These are phyloP conservation scores for Salix viminalis DNA, from an alignment of 345 rosid genomes.

Conservation along the genomic window DNA sequence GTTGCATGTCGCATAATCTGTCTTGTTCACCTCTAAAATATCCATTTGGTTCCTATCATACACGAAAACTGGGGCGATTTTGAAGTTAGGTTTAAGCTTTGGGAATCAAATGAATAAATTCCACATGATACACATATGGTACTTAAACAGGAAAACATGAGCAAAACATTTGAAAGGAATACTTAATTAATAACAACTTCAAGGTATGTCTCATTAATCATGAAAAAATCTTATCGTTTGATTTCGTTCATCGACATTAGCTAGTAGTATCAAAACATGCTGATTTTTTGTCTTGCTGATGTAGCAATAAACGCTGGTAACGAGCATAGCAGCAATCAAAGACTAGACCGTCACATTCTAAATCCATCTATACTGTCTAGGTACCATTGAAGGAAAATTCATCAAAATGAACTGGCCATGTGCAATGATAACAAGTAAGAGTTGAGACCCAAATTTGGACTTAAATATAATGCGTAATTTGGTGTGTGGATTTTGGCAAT, in stretches of 20 bases:
- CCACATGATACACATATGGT: not conserved
- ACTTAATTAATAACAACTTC: not conserved
- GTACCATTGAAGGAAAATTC: not conserved
- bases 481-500: not conserved
- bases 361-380: not conserved
- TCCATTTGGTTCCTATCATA: constrained; percentile 84
- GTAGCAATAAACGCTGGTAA: not conserved
- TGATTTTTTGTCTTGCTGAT: not conserved
- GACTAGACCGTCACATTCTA: not conserved
- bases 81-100: not conserved
- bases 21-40: constrained; percentile 84
- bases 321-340: not conserved
- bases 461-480: not conserved
- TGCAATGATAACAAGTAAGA: not conserved
- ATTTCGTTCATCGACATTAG: not conserved
- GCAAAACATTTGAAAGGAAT: not conserved
- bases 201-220: not conserved
- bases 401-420: not conserved
- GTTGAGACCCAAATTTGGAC: not conserved
- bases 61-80: constrained; percentile 54
- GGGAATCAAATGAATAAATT: not conserved
- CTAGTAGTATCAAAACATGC: not conserved
- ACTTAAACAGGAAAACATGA: not conserved
- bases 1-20: constrained; percentile 64
- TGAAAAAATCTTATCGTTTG: not conserved